Base-by-base conservation (phyloP, 805 yeast species). In the Brettanomyces sp. region DNA sequence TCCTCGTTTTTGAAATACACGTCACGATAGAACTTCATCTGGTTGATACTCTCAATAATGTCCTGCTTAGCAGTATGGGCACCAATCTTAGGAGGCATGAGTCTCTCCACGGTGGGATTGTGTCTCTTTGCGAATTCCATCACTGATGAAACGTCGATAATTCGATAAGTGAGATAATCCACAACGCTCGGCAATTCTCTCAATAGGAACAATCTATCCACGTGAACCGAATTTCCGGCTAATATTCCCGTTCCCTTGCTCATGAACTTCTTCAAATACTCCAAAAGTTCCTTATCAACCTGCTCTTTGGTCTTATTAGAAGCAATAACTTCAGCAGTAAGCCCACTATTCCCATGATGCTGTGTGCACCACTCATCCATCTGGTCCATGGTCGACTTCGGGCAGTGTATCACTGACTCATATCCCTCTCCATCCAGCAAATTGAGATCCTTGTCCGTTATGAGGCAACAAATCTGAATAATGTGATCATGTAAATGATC, bases 191-290 rank as follows among this genome's bases (percentile, higher is more conserved):
- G 98, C 68, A 93, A 80, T 57, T 91, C 96, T 45, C 77, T 72
- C 59, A 79, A 67, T 83, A 93, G 74, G 64, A 91, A 93, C 43
- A 84, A 72, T 48, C 88, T 76, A 62, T 93, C 99, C 81, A 87
- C 82, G 62, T 93, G 97, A 18, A 93, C 81, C 0, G 95, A 76
- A 55, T 91, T 93, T 2, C 99, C 99, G 0, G 95, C 95, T 45
- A 93, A 64, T 0, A 93, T 65, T 2, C 89, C 97, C 18, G 68
- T 65, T 2, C 78, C 68, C 9, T 68, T 66, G 3, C 77, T 76
- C 8, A 85, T 70, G 53, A 70, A 76, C 51, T 67, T 68, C 52
- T 71, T 59, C 44, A 93, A 65, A 56, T 87, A 91, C 5, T 56
- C 69, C 43, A 81, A 60, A 44, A 93, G 64, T 51, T 85, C 91